phyloP scores from a whole-genome alignment of 75 land plant genomes.

The Cupressus sempervirens region DNA sequence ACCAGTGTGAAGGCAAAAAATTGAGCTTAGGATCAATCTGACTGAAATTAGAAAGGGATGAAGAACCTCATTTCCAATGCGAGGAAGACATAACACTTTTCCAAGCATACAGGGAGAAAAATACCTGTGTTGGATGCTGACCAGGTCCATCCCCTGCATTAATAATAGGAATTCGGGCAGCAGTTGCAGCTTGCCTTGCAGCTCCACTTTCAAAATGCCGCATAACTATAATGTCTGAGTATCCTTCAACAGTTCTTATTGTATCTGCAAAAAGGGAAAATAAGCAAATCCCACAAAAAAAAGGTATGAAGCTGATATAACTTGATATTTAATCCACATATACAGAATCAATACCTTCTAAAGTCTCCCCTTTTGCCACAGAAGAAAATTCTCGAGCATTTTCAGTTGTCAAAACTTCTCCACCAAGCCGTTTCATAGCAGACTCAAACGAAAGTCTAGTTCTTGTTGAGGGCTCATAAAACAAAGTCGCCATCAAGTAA shows the following conservation, averaged over 20 bases:
- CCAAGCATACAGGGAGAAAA: background rate
- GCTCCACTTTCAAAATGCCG: constrained; percentile 98
- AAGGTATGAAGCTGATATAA: background rate
- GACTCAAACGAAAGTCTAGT: constrained; percentile 98
- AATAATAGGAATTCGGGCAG: constrained; percentile 79
- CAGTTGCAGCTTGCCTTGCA: constrained; percentile 77
- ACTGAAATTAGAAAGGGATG: background rate
- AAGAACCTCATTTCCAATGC: background rate
- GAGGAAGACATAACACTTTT: background rate
- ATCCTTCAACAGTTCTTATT: constrained; percentile 94
- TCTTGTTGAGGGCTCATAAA: constrained; percentile 96
- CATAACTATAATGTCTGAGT: constrained; percentile 92
- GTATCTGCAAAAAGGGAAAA: constrained; percentile 52
- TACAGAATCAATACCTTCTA: constrained; percentile 75
- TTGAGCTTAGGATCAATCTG: background rate
- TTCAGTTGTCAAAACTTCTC: constrained; percentile 80
- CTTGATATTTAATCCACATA: background rate
- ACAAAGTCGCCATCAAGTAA: constrained; percentile 91
- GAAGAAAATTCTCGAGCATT: constrained; percentile 98
- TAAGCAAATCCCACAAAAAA: background rate
- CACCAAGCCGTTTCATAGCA: constrained; percentile 95
- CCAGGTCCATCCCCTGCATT: constrained; percentile 99
- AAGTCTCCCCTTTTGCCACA: constrained; percentile 97
- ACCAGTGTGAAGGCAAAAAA: background rate
- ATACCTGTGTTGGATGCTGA: constrained; percentile 95